Percentiles rank a stretch among this genome's conserved stretches.
Conservation (phyloP, 306 rosid species). For the Inga laurina region DNA sequence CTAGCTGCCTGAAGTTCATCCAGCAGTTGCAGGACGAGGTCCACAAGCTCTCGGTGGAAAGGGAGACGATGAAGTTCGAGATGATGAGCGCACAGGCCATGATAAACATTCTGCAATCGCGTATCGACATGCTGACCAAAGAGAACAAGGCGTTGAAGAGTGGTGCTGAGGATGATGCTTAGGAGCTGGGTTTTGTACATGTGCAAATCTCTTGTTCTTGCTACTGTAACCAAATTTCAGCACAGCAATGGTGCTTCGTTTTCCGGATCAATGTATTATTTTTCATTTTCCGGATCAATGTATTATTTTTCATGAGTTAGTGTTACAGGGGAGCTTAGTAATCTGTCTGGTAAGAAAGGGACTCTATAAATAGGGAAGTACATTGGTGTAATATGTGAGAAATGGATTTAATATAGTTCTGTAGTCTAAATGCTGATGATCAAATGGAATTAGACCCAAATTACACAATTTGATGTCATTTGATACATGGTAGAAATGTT, state of each 20-base stretch:
- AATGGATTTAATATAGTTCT: background rate
- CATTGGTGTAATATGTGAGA: background rate
- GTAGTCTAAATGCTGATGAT: background rate
- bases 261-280: slow-evolving; percentile 4
- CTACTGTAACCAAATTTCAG: slow-evolving; percentile 27
- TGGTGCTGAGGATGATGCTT: slow-evolving; percentile 19
- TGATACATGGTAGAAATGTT: background rate
- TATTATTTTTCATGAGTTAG: slow-evolving; percentile 22
- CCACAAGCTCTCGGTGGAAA: slow-evolving; percentile 66
- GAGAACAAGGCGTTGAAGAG: slow-evolving; percentile 74
- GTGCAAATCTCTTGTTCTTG: slow-evolving; percentile 5
- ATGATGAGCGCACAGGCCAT: slow-evolving; percentile 85
- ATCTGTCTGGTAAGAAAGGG: background rate
- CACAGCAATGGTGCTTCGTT: slow-evolving; percentile 27
- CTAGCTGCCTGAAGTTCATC: slow-evolving; percentile 69
- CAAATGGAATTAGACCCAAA: background rate
- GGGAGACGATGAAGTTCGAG: slow-evolving; percentile 82
- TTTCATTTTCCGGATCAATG: background rate
- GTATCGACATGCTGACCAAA: slow-evolving; percentile 60
- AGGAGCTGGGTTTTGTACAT: slow-evolving; percentile 19
- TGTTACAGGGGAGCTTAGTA: background rate
- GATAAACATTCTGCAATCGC: slow-evolving; percentile 80
- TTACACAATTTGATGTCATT: background rate
- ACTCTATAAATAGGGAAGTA: background rate
- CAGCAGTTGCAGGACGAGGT: slow-evolving; percentile 69